These are phyloP conservation scores for Penicillium sp. DNA, from an alignment of 2,329 filamentous ascomycete genomes.

Conservation along the genomic window DNA sequence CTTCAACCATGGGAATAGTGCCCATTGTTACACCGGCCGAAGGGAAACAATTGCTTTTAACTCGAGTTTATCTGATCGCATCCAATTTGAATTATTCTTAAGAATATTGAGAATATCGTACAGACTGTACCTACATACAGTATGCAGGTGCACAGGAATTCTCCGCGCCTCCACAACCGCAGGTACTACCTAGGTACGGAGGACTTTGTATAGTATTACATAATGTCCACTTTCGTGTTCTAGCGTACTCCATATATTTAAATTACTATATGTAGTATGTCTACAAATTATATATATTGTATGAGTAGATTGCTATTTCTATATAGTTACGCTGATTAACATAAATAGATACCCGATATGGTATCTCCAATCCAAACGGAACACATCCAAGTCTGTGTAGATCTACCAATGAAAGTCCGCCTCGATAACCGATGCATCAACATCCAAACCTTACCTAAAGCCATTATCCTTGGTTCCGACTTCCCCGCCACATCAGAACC, in stretches of 20 bases:
- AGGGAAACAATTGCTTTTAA: conserved; percentile 2
- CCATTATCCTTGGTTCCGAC: neutral
- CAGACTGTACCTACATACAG: conserved; percentile 10
- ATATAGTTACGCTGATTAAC: neutral
- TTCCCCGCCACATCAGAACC: neutral
- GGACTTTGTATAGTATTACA: neutral
- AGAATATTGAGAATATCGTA: neutral
- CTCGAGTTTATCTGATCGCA: conserved; percentile 17
- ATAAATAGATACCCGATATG: neutral
- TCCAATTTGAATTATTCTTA: neutral
- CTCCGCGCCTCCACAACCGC: conserved; percentile 23
- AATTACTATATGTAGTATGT: neutral
- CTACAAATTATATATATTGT: neutral
- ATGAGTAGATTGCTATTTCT: neutral
- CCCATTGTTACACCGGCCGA: conserved; percentile 19
- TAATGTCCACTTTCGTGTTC: neutral
- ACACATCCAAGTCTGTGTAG: neutral
- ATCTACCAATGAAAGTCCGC: conserved; percentile 4
- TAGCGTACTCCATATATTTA: neutral
- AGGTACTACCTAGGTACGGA: neutral
- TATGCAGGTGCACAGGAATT: conserved; percentile 15
- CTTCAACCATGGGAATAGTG: conserved; percentile 19
- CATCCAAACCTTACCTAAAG: conserved; percentile 8
- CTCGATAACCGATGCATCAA: neutral
- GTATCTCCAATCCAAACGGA: neutral